These are phyloP conservation scores for Plantago elongata DNA, from an alignment of 257 asterid genomes.

Conservation along the genomic window DNA sequence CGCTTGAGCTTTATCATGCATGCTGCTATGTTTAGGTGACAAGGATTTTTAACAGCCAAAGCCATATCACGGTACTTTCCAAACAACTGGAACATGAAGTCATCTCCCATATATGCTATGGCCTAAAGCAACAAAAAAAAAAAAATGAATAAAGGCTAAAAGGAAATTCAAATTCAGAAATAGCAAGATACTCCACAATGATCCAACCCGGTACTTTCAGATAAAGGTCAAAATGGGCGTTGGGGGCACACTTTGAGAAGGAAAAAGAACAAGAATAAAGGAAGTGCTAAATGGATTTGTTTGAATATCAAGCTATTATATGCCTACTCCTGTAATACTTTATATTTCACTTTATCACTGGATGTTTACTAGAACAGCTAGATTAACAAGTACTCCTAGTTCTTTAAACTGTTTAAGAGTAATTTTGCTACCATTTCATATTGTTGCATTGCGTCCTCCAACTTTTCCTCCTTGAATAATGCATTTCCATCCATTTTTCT, in stretches of 20 bases:
- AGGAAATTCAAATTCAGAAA: no score
- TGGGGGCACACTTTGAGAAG: constrained; percentile 39
- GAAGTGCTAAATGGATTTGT: constrained; percentile 1
- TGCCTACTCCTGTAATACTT: no score
- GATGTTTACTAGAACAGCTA: no score
- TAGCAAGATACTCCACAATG: no score
- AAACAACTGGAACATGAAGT: constrained; percentile 94
- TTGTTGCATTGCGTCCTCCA: constrained; percentile 93
- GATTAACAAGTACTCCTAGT: no score
- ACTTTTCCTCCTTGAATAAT: constrained; percentile 77
- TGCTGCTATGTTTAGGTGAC: constrained; percentile 94
- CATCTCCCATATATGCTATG: constrained; percentile 96
- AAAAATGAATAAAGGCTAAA: not conserved
- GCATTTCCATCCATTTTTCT: constrained; percentile 96
- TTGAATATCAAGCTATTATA: no score
- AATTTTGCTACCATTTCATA: constrained; percentile 79
- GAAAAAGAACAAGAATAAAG: constrained; percentile 1
- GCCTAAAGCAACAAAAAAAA: constrained; percentile 47
- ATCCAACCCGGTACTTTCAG: no score
- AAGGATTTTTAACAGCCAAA: constrained; percentile 93
- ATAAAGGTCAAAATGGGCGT: no score
- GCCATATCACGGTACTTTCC: constrained; percentile 97
- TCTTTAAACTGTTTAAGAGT: no score
- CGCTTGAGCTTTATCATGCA: constrained; percentile 87
- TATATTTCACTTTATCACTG: no score